Evolutionary conservation across 2,329 filamentous ascomycete genomes (phyloP), one percentile per base, ranked within the genome.

Genomic region (Neofusicoccum laricinum): DNA sequence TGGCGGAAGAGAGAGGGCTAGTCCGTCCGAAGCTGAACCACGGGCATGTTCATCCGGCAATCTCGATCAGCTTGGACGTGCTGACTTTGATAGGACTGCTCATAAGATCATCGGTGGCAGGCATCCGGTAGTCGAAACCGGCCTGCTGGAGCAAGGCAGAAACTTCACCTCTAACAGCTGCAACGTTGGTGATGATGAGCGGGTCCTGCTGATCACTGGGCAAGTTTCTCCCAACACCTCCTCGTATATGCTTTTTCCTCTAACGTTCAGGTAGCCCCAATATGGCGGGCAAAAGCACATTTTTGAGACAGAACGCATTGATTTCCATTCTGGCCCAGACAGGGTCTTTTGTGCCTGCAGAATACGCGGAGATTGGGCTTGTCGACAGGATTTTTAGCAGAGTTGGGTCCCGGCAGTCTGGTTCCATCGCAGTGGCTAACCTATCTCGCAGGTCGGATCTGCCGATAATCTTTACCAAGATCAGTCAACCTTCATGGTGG

Each of bases 401-500:
- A 2, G 80, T 73, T 30, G 30, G 41, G 64, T 40, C 25, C 41
- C 55, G n/a, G 21, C 50, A 25, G 11, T 38, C 8, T 15, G 25
- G 38, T 3, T 30, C 15, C 10, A 36, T 36, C 50, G 4, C 21
- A 34, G 40, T 32, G 21, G 30, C 50, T 66, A 25, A 59, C 21
- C 4, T 17, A 49, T 41, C 58, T 50, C 21, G 30, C 53, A 67
- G 66, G 90, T 96, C 21, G 95, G 95, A 1, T 96, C 93, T 0
- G 95, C 94, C 1, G 96, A 99, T 76, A 94, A 97, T 74, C 83
- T 99, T n/a, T 97, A 91, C 79, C 87, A 88, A 58, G 91, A 97
- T 79, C 93, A 98, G 77, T 97, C 92, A 61, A 99, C 96, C 0
- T 99, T 99, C 78, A 98, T 99, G 95, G 92, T 98, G 1, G 95